These are phyloP conservation scores for Triticum urartu DNA, from an alignment of 176 grass and related monocot genomes.

Conservation along the genomic window DNA sequence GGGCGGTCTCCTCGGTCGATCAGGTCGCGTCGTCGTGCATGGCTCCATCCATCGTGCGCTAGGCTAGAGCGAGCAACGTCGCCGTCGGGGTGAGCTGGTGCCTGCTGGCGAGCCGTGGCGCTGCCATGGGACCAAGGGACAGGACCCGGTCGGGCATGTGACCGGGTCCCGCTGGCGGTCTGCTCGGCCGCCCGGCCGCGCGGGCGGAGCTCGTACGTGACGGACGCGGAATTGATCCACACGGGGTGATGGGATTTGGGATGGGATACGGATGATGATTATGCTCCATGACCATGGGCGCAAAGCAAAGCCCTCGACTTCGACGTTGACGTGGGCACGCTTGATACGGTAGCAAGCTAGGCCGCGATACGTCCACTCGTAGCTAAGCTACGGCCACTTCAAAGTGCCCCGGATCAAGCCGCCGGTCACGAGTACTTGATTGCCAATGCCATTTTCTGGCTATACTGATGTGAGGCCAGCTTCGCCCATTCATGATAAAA, in stretches of 20 bases:
- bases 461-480: too few relatives aligned
- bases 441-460: too few relatives aligned
- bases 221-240: background rate
- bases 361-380: background rate
- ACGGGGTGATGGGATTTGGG: conserved; percentile 28
- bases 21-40: background rate
- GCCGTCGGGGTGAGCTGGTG: conserved; percentile 36
- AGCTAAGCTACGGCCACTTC: background rate
- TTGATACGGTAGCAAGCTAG: background rate
- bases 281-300: background rate
- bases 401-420: background rate
- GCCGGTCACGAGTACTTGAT: background rate
- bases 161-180: conserved; percentile 27
- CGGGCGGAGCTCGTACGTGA: conserved; percentile 3
- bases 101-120: background rate
- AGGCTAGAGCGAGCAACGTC: background rate
- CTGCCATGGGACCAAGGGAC: conserved; percentile 14
- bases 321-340: background rate
- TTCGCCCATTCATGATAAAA: too few relatives aligned
- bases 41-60: background rate
- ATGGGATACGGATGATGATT: background rate
- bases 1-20: background rate
- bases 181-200: background rate
- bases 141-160: background rate
- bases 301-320: background rate